Evolutionary conservation across 2,329 filamentous ascomycete genomes (phyloP).

Genomic region (Colletotrichum cereale): DNA sequence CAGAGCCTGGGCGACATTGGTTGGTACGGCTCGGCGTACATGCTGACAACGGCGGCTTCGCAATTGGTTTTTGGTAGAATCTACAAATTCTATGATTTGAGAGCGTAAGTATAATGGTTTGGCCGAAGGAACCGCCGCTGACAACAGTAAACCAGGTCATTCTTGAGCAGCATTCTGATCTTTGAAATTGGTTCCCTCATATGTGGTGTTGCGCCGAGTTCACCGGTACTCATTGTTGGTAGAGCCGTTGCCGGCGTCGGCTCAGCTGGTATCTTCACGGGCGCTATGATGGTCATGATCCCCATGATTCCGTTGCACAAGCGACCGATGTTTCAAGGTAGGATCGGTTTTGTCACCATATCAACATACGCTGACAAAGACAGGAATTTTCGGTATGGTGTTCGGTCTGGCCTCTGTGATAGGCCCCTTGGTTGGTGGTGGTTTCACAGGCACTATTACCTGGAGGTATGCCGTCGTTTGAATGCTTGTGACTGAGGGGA

Average conservation of each 20-base stretch:
- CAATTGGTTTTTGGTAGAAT: constrained; percentile 63
- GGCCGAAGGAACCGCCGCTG: background rate
- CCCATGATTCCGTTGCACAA: constrained; percentile 71
- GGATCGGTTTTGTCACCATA: background rate
- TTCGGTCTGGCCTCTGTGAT: constrained; percentile 67
- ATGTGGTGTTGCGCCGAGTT: constrained; percentile 67
- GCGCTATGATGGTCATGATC: constrained; percentile 68
- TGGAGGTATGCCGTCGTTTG: constrained; percentile 56
- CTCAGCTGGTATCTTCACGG: constrained; percentile 69
- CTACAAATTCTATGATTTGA: constrained; percentile 64
- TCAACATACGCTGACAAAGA: background rate
- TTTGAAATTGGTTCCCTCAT: constrained; percentile 68
- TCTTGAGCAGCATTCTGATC: constrained; percentile 61
- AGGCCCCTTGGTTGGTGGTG: constrained; percentile 67
- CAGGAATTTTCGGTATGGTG: constrained; percentile 65
- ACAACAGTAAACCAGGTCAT: constrained; percentile 49
- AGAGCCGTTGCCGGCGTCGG: constrained; percentile 69
- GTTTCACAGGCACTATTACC: constrained; percentile 60
- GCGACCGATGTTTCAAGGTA: constrained; percentile 68
- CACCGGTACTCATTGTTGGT: constrained; percentile 66
- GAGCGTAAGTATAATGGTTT: constrained; percentile 51
- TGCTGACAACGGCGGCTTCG: constrained; percentile 69
- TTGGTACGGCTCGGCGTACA: constrained; percentile 74
- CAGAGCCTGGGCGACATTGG: constrained; percentile 70
- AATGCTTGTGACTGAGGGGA: background rate